Percentiles rank a stretch among this genome's conserved stretches.
Conservation (phyloP, 192 early-diverging fungal genomes). For the Backusella circina region DNA sequence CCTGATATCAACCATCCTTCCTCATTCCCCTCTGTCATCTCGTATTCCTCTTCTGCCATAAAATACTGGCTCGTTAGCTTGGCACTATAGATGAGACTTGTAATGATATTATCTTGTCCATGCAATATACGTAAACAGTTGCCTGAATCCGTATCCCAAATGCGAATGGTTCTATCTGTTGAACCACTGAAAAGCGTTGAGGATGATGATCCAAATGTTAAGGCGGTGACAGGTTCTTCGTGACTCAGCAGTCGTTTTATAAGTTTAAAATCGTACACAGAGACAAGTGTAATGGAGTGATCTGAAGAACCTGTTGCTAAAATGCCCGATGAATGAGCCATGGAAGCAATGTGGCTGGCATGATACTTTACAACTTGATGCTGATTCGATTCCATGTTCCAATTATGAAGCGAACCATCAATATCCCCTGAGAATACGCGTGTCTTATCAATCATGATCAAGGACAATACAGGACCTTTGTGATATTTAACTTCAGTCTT, state of each 20-base stretch:
- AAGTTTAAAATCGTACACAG: neutral
- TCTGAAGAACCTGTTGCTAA: conserved; percentile 17
- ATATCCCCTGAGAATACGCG: conserved; percentile 11
- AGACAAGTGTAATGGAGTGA: neutral
- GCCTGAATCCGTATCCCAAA: conserved; percentile 8
- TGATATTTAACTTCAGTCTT: neutral
- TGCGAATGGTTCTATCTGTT: conserved; percentile 8
- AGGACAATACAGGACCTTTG: neutral
- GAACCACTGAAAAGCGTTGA: conserved; percentile 8
- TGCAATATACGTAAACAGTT: neutral
- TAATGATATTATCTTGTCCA: conserved; percentile 16
- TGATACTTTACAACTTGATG: neutral
- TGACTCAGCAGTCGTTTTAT: neutral
- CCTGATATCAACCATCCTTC: conserved; percentile 10
- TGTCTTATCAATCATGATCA: conserved; percentile 3
- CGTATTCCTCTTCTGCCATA: neutral
- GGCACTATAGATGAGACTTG: neutral
- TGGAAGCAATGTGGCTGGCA: conserved; percentile 5
- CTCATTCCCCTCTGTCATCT: neutral
- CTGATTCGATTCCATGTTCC: conserved; percentile 5
- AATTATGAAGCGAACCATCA: conserved; percentile 14
- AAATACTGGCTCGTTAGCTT: neutral
- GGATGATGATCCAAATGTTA: neutral
- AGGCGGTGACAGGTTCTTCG: conserved; percentile 7
- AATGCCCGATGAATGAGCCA: neutral